A percentile compares a stretch with the other conserved stretches of the same genome.
Evolutionary conservation across 2,329 filamentous ascomycete genomes (phyloP).

Genomic region (Pestalotiopsis sp.): DNA sequence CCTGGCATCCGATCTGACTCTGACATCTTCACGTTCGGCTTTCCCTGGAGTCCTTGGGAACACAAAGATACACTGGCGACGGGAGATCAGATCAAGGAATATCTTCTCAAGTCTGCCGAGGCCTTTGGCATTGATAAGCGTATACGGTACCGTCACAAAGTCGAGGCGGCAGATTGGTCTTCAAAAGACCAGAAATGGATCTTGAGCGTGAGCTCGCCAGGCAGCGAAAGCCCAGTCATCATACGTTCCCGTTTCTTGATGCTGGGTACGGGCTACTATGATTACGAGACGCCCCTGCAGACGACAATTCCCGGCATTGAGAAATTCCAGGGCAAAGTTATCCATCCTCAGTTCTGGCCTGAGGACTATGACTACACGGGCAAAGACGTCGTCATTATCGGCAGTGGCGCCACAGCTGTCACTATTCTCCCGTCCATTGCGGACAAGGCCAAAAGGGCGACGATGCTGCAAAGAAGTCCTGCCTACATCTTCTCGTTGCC

Average conservation of each 20-base stretch:
- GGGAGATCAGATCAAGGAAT: constrained; percentile 48
- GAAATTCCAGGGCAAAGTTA: constrained; percentile 59
- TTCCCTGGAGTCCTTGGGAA: constrained; percentile 71
- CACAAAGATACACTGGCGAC: constrained; percentile 33
- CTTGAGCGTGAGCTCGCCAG: constrained; percentile 41
- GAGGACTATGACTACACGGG: constrained; percentile 64
- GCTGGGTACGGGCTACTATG: constrained; percentile 68
- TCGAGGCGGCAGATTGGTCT: constrained; percentile 56
- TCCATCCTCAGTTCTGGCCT: constrained; percentile 77
- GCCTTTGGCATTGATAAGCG: constrained; percentile 53
- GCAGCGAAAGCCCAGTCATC: constrained; percentile 28
- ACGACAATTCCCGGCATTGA: constrained; percentile 60
- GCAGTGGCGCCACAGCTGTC: constrained; percentile 78
- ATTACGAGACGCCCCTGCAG: constrained; percentile 56
- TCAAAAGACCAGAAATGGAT: constrained; percentile 55
- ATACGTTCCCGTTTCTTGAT: constrained; percentile 54
- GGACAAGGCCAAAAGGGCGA: constrained; percentile 66
- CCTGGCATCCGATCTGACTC: constrained; percentile 70
- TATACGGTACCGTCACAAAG: constrained; percentile 55
- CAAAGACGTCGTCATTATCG: constrained; percentile 74
- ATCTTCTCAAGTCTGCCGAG: constrained; percentile 52
- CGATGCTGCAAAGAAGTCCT: constrained; percentile 81
- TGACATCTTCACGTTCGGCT: constrained; percentile 65
- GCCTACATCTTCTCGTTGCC: constrained; percentile 65
- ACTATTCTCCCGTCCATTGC: constrained; percentile 75